Base-by-base conservation (phyloP, 768 basidiomycete species). In the Wakefieldia striispora region DNA sequence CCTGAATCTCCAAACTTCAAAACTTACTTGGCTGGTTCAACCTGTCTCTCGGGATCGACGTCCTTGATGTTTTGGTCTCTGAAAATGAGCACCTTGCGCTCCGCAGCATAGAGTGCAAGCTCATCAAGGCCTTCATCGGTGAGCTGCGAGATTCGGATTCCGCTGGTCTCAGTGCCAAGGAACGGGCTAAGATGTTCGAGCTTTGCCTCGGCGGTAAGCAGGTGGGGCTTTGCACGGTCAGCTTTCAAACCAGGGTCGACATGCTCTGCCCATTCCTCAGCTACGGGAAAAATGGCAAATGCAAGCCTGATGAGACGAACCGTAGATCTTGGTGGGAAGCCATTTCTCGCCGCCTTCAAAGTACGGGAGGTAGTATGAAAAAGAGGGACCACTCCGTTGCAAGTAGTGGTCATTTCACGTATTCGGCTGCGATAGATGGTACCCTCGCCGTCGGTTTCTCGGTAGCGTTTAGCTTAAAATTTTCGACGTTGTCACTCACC, bases 11-110 rank as follows among this genome's bases (percentile, higher is more conserved):
- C 8, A 47, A 43, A 10, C 20, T 29, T 29, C 29, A 9, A 20
- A 34, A 2, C 40, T 16, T 41, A 74, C 76, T 64, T 71, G 8
- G 76, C 75, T 31, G 80, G 73, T 57, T 76, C 79, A 50, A 81
- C 75, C 53, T 81, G 80, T 47, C 70, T 62, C 36, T 81, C 78
- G 8, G 77, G 70, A 1, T 68, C 66, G n/a, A 81, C 51, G 52
- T 81, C 79, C 65, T 80, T 82, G 68, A 83, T 81, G 62, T 83
- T 77, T 54, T 83, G 82, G 63, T 82, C 74, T 17, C 81, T 74
- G 72, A 82, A 80, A 6, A 81, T 42, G 10, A 83, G 60, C 29
- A 81, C 71, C 62, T 79, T 81, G 38, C 79, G 61, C 63, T 82
- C 75, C 1, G 77, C 81, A 33, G 76, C 68, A 49, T 69, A 73